Percentiles rank a stretch among this genome's conserved stretches.
Evolutionary conservation across 1,284 basidiomycete genomes (phyloP).

Genomic region (Amylostereum chailletii): DNA sequence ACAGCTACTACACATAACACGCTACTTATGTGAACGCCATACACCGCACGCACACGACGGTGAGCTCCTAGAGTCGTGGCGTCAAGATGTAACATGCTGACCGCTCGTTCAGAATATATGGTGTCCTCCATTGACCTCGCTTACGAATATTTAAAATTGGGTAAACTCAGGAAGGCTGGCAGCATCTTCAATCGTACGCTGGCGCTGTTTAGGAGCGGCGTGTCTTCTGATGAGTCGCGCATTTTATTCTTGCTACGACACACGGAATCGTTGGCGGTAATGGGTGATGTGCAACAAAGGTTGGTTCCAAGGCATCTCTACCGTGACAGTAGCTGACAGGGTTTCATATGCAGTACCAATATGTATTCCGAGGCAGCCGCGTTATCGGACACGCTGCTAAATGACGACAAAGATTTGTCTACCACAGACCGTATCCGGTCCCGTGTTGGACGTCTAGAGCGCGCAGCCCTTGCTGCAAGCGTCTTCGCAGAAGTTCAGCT

Average conservation of each 20-base stretch:
- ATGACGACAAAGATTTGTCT: constrained; percentile 39
- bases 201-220: constrained; percentile 31
- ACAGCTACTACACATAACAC: constrained; percentile 24
- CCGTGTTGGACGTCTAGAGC: constrained; percentile 52
- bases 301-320: constrained; percentile 20
- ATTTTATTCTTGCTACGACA: constrained; percentile 56
- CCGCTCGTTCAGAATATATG: constrained; percentile 45
- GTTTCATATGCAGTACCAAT: constrained; percentile 29
- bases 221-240: constrained; percentile 39
- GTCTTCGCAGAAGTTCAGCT: constrained; percentile 64
- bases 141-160: constrained; percentile 69
- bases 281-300: constrained; percentile 59
- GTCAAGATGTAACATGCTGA: neutral
- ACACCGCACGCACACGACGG: constrained; percentile 36
- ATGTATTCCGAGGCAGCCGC: constrained; percentile 52
- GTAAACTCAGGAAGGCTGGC: constrained; percentile 61
- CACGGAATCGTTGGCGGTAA: constrained; percentile 55
- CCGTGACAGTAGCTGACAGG: too few species aligned
- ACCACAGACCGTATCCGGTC: constrained; percentile 49
- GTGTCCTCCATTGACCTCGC: constrained; percentile 63
- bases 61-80: constrained; percentile 18
- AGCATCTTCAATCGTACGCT: constrained; percentile 53
- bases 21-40: constrained; percentile 20
- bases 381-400: constrained; percentile 31
- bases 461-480: constrained; percentile 62